Percentiles rank a stretch among this genome's conserved stretches.
These are phyloP conservation scores for Botrytis porri DNA, from an alignment of 2,329 filamentous ascomycete species.

Conservation along the genomic window DNA sequence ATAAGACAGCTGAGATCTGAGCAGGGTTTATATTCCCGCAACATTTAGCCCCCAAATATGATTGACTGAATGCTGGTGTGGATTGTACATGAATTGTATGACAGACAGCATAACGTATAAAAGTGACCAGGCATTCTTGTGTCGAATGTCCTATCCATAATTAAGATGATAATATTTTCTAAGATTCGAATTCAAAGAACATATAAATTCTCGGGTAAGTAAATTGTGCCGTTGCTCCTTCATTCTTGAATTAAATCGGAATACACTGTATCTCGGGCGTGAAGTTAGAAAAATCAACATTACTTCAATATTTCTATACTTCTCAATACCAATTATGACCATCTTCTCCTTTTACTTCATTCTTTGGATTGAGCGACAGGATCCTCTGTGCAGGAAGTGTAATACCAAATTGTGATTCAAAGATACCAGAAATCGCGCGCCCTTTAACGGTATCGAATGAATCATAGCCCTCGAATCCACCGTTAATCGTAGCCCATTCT, in stretches of 20 bases:
- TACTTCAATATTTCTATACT: not conserved
- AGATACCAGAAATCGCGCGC: constrained; percentile 55
- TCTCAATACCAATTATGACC: constrained; percentile 57
- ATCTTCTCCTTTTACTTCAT: constrained; percentile 51
- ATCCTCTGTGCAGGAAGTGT: constrained; percentile 56
- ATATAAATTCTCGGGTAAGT: not conserved
- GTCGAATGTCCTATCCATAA: not conserved
- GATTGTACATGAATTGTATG: not conserved
- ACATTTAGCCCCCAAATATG: not conserved
- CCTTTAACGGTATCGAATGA: constrained; percentile 53
- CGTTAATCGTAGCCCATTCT: constrained; percentile 57
- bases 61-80: not conserved
- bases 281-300: not conserved
- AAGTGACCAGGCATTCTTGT: not conserved
- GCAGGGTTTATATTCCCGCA: not conserved
- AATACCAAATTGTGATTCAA: constrained; percentile 54
- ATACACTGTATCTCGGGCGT: not conserved
- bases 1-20: not conserved
- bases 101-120: not conserved
- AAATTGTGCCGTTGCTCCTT: not conserved
- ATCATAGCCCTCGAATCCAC: constrained; percentile 46
- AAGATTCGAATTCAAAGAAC: not conserved
- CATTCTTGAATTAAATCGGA: not conserved
- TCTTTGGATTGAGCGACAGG: constrained; percentile 56
- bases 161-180: not conserved